Conservation (phyloP, 2,329 filamentous ascomycete genomes). For the Coccinonectria pachysandricola region DNA sequence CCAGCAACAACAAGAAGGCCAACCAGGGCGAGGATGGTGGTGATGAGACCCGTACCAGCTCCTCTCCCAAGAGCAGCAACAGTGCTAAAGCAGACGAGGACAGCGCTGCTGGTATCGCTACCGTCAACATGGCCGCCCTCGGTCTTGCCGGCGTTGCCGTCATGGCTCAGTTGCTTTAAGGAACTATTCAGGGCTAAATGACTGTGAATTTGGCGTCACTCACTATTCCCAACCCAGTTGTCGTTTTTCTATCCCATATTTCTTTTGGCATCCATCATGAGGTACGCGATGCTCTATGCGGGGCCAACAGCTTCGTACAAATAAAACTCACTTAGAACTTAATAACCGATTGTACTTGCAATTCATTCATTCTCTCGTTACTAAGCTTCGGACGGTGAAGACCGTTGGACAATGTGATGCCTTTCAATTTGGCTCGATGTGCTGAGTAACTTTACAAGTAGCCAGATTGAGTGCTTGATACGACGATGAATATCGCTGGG, state of each 20-base stretch:
- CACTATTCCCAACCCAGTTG: slow-evolving; percentile 23
- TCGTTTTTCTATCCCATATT: slow-evolving; percentile 25
- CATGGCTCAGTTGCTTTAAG: slow-evolving; percentile 43
- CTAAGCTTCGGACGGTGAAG: no score
- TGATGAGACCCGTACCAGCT: slow-evolving; percentile 15
- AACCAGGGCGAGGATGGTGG: slow-evolving; percentile 34
- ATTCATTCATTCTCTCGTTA: no score
- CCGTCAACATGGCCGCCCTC: slow-evolving; percentile 37
- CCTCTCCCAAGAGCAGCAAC: slow-evolving; percentile 17
- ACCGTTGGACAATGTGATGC: no score
- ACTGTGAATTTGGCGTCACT: slow-evolving; percentile 27
- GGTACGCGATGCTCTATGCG: slow-evolving; percentile 18
- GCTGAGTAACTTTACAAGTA: no score
- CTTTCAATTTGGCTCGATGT: no score
- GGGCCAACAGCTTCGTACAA: slow-evolving; percentile 17
- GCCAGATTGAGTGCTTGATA: no score
- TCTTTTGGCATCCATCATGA: slow-evolving; percentile 22
- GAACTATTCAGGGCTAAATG: slow-evolving; percentile 16
- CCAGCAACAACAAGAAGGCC: slow-evolving; percentile 39
- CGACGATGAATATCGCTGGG: no score
- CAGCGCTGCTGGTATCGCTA: slow-evolving; percentile 34
- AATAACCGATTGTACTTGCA: slow-evolving; percentile 33
- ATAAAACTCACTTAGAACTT: slow-evolving; percentile 31
- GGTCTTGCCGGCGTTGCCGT: slow-evolving; percentile 37
- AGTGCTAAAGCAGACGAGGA: slow-evolving; percentile 23